Evolutionary conservation across 345 rosid species (phyloP).

Genomic region (Arabidopsis thaliana): DNA sequence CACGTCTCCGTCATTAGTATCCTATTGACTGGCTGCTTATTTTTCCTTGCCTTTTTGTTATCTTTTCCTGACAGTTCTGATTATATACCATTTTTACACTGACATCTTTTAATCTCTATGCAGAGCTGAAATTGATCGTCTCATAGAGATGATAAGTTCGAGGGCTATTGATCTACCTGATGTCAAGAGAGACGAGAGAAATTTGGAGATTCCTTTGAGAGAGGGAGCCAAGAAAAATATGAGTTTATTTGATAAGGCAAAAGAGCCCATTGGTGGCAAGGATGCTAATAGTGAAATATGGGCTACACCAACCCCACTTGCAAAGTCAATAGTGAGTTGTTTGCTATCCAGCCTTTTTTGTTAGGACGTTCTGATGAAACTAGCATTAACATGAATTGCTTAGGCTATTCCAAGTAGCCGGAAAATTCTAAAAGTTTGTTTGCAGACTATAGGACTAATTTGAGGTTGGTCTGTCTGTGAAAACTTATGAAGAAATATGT

Average conservation of each 20-base stretch:
- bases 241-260: conserved; percentile 45
- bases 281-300: conserved; percentile 47
- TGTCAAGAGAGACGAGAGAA: conserved; percentile 46
- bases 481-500: conserved; percentile 16
- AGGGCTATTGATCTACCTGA: conserved; percentile 57
- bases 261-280: conserved; percentile 49
- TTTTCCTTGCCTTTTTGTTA: background rate
- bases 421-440: background rate
- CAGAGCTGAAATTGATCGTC: conserved; percentile 74
- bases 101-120: conserved; percentile 36
- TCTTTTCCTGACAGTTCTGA: conserved; percentile 12
- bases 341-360: conserved; percentile 2
- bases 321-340: conserved; percentile 61
- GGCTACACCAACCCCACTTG: conserved; percentile 54
- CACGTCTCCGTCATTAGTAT: conserved; percentile 14
- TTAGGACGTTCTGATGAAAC: conserved; percentile 19
- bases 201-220: conserved; percentile 29
- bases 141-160: conserved; percentile 68
- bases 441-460: conserved; percentile 6
- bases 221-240: conserved; percentile 46
- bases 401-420: conserved; percentile 1
- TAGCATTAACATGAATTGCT: conserved; percentile 26
- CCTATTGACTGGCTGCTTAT: conserved; percentile 12
- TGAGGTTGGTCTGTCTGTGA: conserved; percentile 20
- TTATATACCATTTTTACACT: conserved; percentile 20